A percentile compares a stretch with the other conserved stretches of the same genome.
These are phyloP conservation scores for Cryphonectria carpinicola DNA, from an alignment of 2,329 filamentous ascomycete genomes.

Conservation along the genomic window DNA sequence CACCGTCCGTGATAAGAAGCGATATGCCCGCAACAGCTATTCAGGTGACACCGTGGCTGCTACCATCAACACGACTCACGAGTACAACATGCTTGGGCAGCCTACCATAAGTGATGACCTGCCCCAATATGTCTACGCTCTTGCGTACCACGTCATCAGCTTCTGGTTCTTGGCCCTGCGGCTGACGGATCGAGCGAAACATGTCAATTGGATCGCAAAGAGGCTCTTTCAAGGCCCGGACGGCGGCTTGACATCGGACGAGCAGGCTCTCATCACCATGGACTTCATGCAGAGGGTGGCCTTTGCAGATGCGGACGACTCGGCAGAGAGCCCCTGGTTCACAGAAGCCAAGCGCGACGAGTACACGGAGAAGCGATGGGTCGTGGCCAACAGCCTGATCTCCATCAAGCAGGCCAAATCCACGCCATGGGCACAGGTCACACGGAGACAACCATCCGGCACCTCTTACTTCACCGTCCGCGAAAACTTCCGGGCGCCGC, in stretches of 20 bases:
- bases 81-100: constrained; percentile 37
- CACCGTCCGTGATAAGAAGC: constrained; percentile 74
- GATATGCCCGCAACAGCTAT: constrained; percentile 50
- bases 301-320: constrained; percentile 84
- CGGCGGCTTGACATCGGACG: constrained; percentile 77
- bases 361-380: constrained; percentile 69
- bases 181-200: constrained; percentile 77
- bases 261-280: constrained; percentile 90
- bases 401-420: constrained; percentile 72
- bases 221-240: constrained; percentile 80
- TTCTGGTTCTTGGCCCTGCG: constrained; percentile 96
- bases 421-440: constrained; percentile 71
- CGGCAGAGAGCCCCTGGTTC: constrained; percentile 67
- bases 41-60: constrained; percentile 47
- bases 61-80: constrained; percentile 30
- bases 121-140: constrained; percentile 89
- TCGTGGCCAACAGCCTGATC: constrained; percentile 74
- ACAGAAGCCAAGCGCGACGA: constrained; percentile 67
- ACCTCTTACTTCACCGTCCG: constrained; percentile 63
- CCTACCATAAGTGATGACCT: constrained; percentile 67
- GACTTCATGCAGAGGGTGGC: constrained; percentile 93
- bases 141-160: constrained; percentile 93
- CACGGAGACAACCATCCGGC: constrained; percentile 72
- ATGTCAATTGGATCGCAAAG: constrained; percentile 89
- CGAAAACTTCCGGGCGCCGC: constrained; percentile 62